Conservation (phyloP, 441 rosid genomes). For the Bocquillonia castaneifolia region DNA sequence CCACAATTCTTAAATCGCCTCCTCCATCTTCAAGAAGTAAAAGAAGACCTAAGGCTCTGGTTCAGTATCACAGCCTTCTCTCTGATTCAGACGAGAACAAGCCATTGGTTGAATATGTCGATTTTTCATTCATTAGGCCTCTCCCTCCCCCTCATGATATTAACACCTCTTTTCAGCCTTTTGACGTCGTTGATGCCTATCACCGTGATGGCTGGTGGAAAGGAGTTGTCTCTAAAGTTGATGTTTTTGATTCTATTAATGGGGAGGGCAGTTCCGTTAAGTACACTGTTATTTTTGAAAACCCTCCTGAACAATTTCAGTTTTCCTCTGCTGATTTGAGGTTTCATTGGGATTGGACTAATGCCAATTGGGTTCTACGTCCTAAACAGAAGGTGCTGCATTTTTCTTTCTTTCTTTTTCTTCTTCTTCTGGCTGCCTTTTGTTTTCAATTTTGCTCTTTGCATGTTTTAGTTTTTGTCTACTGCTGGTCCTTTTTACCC, state of each 20-base stretch:
- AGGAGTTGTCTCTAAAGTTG: conserved; percentile 18
- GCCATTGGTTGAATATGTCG: conserved; percentile 10
- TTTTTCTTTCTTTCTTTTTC: background rate
- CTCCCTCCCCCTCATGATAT: conserved; percentile 3
- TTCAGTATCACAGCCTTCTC: conserved; percentile 10
- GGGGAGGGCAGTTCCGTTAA: background rate
- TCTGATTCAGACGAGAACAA: background rate
- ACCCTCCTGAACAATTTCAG: conserved; percentile 13
- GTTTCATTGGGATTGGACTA: conserved; percentile 23
- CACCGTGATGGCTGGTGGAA: conserved; percentile 30
- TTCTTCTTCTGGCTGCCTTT: too few relatives aligned
- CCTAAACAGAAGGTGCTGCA: conserved; percentile 8
- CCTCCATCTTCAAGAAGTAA: background rate
- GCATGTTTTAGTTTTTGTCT: too few relatives aligned
- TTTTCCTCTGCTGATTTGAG: conserved; percentile 17
- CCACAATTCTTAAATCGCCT: conserved; percentile 4
- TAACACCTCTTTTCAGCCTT: background rate
- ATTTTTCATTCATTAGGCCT: conserved; percentile 16
- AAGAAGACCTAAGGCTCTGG: background rate
- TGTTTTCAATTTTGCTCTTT: background rate
- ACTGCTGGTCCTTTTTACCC: too few relatives aligned
- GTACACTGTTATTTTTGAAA: conserved; percentile 16
- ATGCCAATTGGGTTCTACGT: conserved; percentile 18
- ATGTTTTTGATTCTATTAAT: conserved; percentile 1
- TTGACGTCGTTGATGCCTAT: conserved; percentile 29